Percentiles rank a stretch among this genome's conserved stretches.
Evolutionary conservation across 106 monocot species (phyloP).

Genomic region (Dendrobium catenatum): DNA sequence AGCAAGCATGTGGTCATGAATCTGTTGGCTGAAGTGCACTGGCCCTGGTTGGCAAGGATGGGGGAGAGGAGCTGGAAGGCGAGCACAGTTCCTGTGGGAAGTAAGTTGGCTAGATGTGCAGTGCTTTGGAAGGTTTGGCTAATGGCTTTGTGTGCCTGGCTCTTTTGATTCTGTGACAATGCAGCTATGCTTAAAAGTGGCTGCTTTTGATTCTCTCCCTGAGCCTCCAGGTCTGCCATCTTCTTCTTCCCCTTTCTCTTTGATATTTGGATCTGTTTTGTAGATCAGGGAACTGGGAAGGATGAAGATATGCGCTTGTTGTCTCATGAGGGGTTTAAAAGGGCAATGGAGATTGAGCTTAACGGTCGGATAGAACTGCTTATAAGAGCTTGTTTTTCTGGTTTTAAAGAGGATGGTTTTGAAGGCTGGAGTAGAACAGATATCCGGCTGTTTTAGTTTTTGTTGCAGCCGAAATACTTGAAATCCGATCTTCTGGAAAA

Average conservation of each 20-base stretch:
- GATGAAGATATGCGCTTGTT: neutral
- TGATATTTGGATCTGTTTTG: neutral
- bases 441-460: too few species aligned
- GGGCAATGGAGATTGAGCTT: neutral
- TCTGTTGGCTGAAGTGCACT: neutral
- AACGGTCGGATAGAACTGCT: neutral
- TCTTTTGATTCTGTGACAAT: neutral
- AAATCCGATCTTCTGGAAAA: neutral
- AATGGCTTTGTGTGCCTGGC: slow-evolving; percentile 6
- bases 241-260: neutral
- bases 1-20: slow-evolving; percentile 25
- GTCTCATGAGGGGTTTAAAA: neutral
- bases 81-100: slow-evolving; percentile 36
- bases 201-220: neutral
- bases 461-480: neutral
- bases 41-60: slow-evolving; percentile 13
- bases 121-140: slow-evolving; percentile 23
- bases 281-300: neutral
- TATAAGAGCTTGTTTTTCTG: neutral
- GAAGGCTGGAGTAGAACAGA: too few species aligned
- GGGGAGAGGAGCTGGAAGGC: slow-evolving; percentile 1
- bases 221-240: neutral
- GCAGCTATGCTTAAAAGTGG: neutral
- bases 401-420: neutral
- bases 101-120: slow-evolving; percentile 33